Base-by-base conservation (phyloP, 129 eudicot species). In the Flaveria linearis region DNA sequence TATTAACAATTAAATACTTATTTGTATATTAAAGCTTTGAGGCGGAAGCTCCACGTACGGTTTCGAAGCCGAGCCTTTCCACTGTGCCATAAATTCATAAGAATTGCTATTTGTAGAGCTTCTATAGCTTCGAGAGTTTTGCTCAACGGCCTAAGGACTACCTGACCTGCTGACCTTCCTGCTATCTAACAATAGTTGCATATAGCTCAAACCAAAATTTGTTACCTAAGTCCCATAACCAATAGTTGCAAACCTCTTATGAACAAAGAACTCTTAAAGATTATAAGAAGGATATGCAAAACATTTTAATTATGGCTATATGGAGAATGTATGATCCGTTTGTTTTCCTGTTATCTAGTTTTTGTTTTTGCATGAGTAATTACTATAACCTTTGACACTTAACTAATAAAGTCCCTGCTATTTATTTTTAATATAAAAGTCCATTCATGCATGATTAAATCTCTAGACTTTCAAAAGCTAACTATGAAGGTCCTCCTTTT, bases 181-280 rank as follows among this genome's bases (percentile, higher is more conserved):
- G n/a, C n/a, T n/a, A n/a, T n/a, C n/a, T 63, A 10, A 26, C 4
- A 63, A 26, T 28, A 28, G 68, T 28, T 63, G 68, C 45, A 13
- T 45, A 63, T 63, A 63, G 20, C 45, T 30, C 68, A 30, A 63
- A 63, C 43, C 68, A 63, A 28, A 58, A 58, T 58, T 5, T 10
- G 36, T 23, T 11, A 58, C 33, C 20, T 10, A 58, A 58, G 65
- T 58, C 36, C 7, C 65, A 58, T 58, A 58, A 26, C 68, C 45
- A 63, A 28, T 63, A 6, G 43, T 14, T 28, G 20, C 20, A 30
- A 11, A 60, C 41, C 41, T 26, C 9, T 26, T 23, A 25, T 23
- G 16, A 25, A 57, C 64, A 57, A 4, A 26, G 41, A 60, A 60
- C n/a, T 60, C 67, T 11, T 60, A 39, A 60, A 23, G 17, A 23